These are phyloP conservation scores for Gossypium ekmanianum DNA, from an alignment of 345 rosid species.

Conservation along the genomic window DNA sequence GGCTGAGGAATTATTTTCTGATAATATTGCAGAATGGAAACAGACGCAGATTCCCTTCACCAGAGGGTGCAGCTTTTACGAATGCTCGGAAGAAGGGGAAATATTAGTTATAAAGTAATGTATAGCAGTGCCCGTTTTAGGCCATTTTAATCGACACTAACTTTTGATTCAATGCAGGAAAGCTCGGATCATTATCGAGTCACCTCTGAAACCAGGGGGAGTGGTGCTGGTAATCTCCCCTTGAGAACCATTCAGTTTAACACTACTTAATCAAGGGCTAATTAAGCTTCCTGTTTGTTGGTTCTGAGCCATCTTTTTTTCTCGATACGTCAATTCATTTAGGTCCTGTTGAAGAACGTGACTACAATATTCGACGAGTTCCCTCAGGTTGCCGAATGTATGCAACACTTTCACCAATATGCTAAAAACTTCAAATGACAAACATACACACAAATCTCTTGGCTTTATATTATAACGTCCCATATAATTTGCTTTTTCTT, in stretches of 20 bases:
- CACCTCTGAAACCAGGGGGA: constrained; percentile 82
- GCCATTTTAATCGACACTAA: not conserved
- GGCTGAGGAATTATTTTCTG: not conserved
- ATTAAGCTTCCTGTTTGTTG: not conserved
- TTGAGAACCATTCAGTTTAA: not conserved
- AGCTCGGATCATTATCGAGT: constrained; percentile 53
- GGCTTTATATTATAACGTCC: not conserved
- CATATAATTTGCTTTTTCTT: not conserved
- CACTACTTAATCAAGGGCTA: not conserved
- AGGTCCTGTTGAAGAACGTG: constrained; percentile 53
- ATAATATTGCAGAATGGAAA: constrained; percentile 67
- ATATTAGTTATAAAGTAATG: constrained; percentile 40
- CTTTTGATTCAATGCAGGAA: constrained; percentile 42
- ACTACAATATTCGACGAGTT: constrained; percentile 55
- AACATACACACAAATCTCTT: not conserved
- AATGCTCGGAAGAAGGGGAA: constrained; percentile 45
- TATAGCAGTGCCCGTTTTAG: not conserved
- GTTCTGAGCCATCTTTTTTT: not conserved
- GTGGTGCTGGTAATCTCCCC: constrained; percentile 51
- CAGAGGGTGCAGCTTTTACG: constrained; percentile 77
- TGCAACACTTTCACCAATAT: constrained; percentile 10
- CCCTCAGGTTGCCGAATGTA: constrained; percentile 60
- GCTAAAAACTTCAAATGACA: not conserved
- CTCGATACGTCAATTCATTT: constrained; percentile 5
- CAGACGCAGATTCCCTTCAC: constrained; percentile 55